Evolutionary conservation across 2,329 filamentous ascomycete genomes (phyloP).

Genomic region (Nemania diffusa): DNA sequence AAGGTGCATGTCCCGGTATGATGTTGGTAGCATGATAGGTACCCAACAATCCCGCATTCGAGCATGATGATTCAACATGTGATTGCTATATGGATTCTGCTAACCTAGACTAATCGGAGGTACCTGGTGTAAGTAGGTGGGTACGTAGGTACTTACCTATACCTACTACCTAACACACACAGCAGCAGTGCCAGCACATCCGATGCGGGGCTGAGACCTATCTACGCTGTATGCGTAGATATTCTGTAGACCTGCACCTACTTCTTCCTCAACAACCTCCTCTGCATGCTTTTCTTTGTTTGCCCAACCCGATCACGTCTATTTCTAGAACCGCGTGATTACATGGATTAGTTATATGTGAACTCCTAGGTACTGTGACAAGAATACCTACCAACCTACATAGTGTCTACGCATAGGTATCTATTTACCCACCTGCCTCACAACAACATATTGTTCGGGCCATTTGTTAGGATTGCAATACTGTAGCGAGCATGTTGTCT

Average conservation of each 20-base stretch:
- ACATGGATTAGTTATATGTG: background rate
- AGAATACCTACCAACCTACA: background rate
- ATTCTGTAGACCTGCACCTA: background rate
- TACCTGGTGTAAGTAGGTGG: background rate
- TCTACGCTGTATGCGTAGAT: background rate
- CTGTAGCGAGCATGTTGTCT: slow-evolving; percentile 40
- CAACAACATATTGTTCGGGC: background rate
- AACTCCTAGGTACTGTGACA: background rate
- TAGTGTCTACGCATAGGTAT: too few relatives aligned
- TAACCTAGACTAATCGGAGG: background rate
- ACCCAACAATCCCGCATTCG: background rate
- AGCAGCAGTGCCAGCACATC: slow-evolving; percentile 18
- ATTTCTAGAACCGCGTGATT: slow-evolving; percentile 7
- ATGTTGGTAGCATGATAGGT: background rate
- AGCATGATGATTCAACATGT: background rate
- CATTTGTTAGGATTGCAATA: background rate
- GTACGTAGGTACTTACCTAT: background rate
- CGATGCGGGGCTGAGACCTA: slow-evolving; percentile 24
- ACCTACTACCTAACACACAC: too few relatives aligned
- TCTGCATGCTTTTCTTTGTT: too few relatives aligned
- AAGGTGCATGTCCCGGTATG: background rate
- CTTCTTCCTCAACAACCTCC: slow-evolving; percentile 2
- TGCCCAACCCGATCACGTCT: slow-evolving; percentile 1
- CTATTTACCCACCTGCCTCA: background rate
- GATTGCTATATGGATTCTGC: background rate